Conservation (phyloP, 345 rosid genomes). For the Excoecaria cochinchinensis region DNA sequence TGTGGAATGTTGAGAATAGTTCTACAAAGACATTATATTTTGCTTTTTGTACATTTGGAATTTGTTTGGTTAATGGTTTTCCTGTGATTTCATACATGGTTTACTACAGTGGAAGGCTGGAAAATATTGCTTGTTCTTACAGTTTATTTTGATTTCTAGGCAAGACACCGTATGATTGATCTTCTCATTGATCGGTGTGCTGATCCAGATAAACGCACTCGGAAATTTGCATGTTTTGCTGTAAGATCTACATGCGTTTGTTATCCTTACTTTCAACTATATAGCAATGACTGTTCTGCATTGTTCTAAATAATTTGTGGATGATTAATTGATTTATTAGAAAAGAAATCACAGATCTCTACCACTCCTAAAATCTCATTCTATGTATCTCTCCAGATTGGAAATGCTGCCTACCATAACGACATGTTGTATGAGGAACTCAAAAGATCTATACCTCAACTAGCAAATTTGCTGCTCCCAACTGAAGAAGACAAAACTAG, state of each 20-base stretch:
- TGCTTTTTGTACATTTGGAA: background rate
- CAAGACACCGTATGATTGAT: slow-evolving; percentile 57
- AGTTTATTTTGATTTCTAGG: slow-evolving; percentile 42
- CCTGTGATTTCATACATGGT: background rate
- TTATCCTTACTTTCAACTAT: background rate
- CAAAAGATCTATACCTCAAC: slow-evolving; percentile 78
- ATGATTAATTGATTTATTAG: background rate
- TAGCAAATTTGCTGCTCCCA: slow-evolving; percentile 67
- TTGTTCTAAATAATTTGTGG: slow-evolving; percentile 6
- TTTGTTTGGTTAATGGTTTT: background rate
- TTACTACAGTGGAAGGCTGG: background rate
- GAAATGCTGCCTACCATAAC: slow-evolving; percentile 92
- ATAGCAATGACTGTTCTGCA: background rate
- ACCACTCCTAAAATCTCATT: background rate
- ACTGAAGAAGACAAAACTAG: slow-evolving; percentile 94
- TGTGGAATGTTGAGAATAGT: background rate
- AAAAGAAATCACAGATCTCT: background rate
- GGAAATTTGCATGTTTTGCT: slow-evolving; percentile 97
- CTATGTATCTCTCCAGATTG: slow-evolving; percentile 50
- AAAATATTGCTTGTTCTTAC: slow-evolving; percentile 18
- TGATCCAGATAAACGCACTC: slow-evolving; percentile 85
- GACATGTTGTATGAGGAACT: slow-evolving; percentile 80
- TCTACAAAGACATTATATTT: background rate
- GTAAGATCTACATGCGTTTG: slow-evolving; percentile 40
- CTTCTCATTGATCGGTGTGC: slow-evolving; percentile 91